A percentile compares a stretch with the other conserved stretches of the same genome.
Evolutionary conservation across 169 alveolate species (phyloP).

Genomic region (Eimeria sp.): DNA sequence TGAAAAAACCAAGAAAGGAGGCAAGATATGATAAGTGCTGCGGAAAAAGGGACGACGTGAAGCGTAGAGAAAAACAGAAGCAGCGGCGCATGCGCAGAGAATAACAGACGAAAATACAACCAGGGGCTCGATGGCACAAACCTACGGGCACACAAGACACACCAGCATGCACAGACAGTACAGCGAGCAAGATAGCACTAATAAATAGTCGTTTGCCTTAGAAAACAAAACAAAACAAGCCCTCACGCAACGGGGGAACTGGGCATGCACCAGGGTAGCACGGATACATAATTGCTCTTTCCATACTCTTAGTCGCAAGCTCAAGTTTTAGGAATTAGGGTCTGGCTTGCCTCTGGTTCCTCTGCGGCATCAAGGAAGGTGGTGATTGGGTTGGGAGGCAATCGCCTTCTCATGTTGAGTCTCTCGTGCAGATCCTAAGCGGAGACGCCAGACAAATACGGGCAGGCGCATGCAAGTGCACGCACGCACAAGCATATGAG

Average conservation of each 20-base stretch:
- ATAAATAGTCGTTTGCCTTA: background rate
- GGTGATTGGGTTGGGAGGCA: background rate
- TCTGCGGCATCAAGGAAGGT: conserved; percentile 11
- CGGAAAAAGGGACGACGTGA: background rate
- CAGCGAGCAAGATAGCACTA: background rate
- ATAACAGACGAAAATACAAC: background rate
- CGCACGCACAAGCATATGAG: background rate
- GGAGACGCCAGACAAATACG: background rate
- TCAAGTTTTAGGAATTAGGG: background rate
- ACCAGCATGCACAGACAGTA: background rate
- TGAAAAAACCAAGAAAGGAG: background rate
- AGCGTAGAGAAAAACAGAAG: background rate
- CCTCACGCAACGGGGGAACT: background rate
- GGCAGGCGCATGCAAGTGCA: background rate
- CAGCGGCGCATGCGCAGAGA: background rate
- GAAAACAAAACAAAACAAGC: background rate
- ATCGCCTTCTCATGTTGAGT: conserved; percentile 8
- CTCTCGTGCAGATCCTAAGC: conserved; percentile 51
- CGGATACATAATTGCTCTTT: background rate
- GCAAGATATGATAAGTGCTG: background rate
- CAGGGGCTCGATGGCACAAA: background rate
- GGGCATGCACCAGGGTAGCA: background rate
- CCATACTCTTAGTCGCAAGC: background rate
- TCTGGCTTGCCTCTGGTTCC: conserved; percentile 27
- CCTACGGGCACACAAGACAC: background rate